A percentile compares a stretch with the other conserved stretches of the same genome.
phyloP scores from a whole-genome alignment of 306 rosid species.

The Vigna reflexopilosa region DNA sequence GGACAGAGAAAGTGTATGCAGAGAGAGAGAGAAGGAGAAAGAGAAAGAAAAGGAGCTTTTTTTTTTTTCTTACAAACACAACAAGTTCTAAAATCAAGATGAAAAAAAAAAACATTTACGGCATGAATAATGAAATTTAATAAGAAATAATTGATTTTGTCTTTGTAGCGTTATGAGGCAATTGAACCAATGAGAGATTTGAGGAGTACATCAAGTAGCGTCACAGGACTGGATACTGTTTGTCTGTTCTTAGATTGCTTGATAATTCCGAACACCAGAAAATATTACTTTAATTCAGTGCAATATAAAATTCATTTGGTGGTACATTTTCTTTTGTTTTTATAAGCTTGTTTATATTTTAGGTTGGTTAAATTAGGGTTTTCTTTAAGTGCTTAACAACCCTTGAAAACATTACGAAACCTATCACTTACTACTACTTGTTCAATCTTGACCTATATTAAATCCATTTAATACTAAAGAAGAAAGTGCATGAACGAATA shows the following conservation, averaged over 20 bases:
- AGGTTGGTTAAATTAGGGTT: neutral
- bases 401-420: neutral
- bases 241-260: slow-evolving; percentile 18
- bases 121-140: neutral
- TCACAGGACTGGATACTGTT: slow-evolving; percentile 26
- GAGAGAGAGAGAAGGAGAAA: neutral
- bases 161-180: neutral
- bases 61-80: neutral
- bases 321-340: neutral
- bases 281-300: slow-evolving; percentile 13
- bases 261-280: slow-evolving; percentile 38
- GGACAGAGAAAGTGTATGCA: neutral
- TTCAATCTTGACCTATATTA: neutral
- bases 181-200: slow-evolving; percentile 42
- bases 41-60: neutral
- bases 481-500: neutral
- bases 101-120: neutral
- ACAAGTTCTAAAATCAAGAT: neutral
- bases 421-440: neutral
- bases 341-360: neutral
- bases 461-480: neutral
- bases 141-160: neutral
- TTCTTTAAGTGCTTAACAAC: neutral
- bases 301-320: neutral
- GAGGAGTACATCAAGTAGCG: slow-evolving; percentile 40